Percentiles rank a stretch among this genome's conserved stretches.
Evolutionary conservation across 148 eudicot genomes (phyloP).

Genomic region (Chenopodium quinoa): DNA sequence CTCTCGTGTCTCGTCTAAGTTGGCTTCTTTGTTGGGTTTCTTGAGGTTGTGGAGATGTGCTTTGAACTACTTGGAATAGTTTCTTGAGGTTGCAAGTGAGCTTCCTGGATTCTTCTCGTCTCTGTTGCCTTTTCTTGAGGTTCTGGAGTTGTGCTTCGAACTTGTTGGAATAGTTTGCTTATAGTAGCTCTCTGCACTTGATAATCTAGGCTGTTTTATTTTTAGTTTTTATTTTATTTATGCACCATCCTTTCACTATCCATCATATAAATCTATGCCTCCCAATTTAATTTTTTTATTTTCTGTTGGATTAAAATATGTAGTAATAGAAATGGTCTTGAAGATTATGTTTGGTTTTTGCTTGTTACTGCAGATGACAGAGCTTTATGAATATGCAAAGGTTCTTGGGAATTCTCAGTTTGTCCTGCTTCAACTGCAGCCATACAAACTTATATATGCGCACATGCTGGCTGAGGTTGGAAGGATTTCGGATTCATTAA

Average conservation of each 20-base stretch:
- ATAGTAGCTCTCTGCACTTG: background rate
- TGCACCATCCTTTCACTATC: background rate
- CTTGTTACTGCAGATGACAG: constrained; percentile 68
- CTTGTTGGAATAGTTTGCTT: too few relatives aligned
- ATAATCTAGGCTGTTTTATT: background rate
- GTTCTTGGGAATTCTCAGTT: constrained; percentile 91
- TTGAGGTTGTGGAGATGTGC: too few relatives aligned
- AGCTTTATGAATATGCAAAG: constrained; percentile 85
- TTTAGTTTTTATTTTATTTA: background rate
- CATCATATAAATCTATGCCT: background rate
- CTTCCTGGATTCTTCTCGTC: too few relatives aligned
- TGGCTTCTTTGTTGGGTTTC: too few relatives aligned
- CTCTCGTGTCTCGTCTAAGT: too few relatives aligned
- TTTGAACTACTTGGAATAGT: too few relatives aligned
- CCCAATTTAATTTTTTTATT: background rate
- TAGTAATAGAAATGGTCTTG: background rate
- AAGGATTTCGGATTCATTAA: constrained; percentile 78
- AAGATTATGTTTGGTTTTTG: background rate
- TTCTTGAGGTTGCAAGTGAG: too few relatives aligned
- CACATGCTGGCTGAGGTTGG: constrained; percentile 97
- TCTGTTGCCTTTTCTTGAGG: too few relatives aligned
- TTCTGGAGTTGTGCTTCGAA: too few relatives aligned
- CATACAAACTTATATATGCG: constrained; percentile 87
- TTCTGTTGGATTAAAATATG: background rate
- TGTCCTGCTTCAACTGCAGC: constrained; percentile 76